phyloP scores from a whole-genome alignment of 768 basidiomycete species.

The Coprinopsis cinerea region DNA sequence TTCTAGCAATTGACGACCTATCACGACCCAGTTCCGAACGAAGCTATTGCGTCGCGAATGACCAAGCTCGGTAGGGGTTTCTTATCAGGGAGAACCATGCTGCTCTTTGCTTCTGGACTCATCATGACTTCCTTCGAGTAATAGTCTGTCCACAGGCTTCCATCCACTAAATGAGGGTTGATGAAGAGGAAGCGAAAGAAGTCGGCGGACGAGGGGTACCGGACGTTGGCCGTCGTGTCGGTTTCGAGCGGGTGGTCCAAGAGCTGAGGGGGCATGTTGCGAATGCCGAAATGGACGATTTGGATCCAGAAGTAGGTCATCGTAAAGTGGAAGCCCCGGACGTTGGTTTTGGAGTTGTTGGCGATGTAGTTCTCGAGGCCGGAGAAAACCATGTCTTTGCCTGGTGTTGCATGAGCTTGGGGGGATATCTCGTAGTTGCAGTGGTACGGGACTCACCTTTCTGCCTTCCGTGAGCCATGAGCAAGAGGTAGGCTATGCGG shows the following conservation, averaged over 20 bases:
- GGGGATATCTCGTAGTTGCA: not conserved
- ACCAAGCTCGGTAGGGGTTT: conserved; percentile 36
- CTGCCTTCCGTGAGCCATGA: conserved; percentile 34
- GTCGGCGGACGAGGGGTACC: not conserved
- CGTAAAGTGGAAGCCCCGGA: conserved; percentile 36
- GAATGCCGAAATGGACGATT: conserved; percentile 41
- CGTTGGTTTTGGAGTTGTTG: conserved; percentile 29
- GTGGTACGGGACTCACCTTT: conserved; percentile 24
- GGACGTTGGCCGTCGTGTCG: not conserved
- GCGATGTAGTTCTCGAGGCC: conserved; percentile 35
- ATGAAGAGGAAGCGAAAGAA: conserved; percentile 33
- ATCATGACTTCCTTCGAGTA: conserved; percentile 40
- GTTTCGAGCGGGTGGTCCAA: not conserved
- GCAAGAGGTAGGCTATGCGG: conserved; percentile 36
- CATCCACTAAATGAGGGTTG: conserved; percentile 37
- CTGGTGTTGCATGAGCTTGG: conserved; percentile 16
- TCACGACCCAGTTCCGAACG: too few relatives aligned
- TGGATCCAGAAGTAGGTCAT: conserved; percentile 52
- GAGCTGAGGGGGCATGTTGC: conserved; percentile 23
- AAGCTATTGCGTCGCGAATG: conserved; percentile 30
- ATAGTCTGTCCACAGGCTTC: conserved; percentile 36
- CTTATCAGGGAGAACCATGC: conserved; percentile 41
- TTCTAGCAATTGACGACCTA: too few relatives aligned
- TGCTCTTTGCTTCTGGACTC: conserved; percentile 30
- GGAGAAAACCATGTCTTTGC: conserved; percentile 39